These are phyloP conservation scores for Lanmaoa pseudosensibilis DNA, from an alignment of 768 basidiomycete genomes.

Conservation along the genomic window DNA sequence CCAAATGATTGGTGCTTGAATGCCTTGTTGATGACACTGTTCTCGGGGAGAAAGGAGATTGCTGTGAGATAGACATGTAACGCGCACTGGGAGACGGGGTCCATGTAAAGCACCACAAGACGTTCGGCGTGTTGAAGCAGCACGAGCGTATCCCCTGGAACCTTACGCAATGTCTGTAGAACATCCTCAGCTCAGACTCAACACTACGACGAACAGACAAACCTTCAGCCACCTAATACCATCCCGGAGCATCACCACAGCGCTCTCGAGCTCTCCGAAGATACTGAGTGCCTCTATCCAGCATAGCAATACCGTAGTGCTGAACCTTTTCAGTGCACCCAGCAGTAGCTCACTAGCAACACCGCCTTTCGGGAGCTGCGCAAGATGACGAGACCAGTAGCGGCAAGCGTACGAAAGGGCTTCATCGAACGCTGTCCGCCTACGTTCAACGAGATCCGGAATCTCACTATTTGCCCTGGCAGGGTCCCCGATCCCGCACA, in stretches of 20 bases:
- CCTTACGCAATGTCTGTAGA: conserved; percentile 5
- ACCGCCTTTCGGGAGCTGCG: conserved; percentile 11
- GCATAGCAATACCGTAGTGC: conserved; percentile 7
- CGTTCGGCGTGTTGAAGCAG: conserved; percentile 20
- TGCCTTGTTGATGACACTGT: conserved; percentile 1
- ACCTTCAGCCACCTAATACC: conserved; percentile 17
- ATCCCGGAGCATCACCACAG: conserved; percentile 15
- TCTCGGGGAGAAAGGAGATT: not conserved
- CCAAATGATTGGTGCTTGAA: conserved; percentile 11
- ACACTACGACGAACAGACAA: not conserved
- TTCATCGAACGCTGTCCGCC: conserved; percentile 10
- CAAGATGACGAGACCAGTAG: conserved; percentile 21
- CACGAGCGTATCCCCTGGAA: conserved; percentile 5
- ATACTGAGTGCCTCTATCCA: conserved; percentile 20
- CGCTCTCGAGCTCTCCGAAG: conserved; percentile 12
- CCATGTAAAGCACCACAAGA: conserved; percentile 20
- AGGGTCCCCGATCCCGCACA: conserved; percentile 19
- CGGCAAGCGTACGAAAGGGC: conserved; percentile 19
- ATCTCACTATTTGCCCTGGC: conserved; percentile 16
- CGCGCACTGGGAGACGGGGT: conserved; percentile 21
- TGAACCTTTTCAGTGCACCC: conserved; percentile 8
- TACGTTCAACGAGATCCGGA: conserved; percentile 18
- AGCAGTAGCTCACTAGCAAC: conserved; percentile 5
- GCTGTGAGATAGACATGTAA: conserved; percentile 20
- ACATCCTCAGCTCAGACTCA: not conserved